Conservation (phyloP, 805 yeast genomes). For the Geotrichum ghanense region DNA sequence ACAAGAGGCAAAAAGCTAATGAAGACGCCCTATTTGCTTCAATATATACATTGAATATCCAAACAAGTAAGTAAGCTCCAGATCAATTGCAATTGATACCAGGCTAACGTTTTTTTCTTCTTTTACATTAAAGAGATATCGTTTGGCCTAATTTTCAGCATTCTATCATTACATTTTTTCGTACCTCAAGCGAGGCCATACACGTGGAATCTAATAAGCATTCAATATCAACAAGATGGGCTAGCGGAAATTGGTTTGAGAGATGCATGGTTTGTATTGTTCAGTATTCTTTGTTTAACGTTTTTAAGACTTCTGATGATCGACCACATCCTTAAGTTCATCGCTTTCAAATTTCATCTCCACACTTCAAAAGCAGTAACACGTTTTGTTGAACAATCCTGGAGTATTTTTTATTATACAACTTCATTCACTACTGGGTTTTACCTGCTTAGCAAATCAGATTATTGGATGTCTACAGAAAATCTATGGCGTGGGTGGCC, state of each 20-base stretch:
- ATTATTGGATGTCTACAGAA: slow-evolving; percentile 48
- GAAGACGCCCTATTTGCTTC: no score
- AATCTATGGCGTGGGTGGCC: slow-evolving; percentile 66
- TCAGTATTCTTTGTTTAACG: slow-evolving; percentile 44
- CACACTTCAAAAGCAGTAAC: slow-evolving; percentile 39
- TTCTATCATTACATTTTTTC: neutral
- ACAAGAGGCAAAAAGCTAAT: no score
- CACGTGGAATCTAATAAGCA: slow-evolving; percentile 29
- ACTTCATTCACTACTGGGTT: slow-evolving; percentile 46
- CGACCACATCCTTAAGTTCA: slow-evolving; percentile 45
- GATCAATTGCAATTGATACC: no score
- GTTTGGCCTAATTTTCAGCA: neutral
- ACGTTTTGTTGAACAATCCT: slow-evolving; percentile 80
- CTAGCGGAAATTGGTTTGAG: slow-evolving; percentile 14
- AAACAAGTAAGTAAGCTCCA: slow-evolving; percentile 1
- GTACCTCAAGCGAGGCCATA: slow-evolving; percentile 21
- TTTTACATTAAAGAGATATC: neutral
- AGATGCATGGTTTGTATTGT: slow-evolving; percentile 30
- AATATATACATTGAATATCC: neutral
- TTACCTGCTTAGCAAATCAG: slow-evolving; percentile 43
- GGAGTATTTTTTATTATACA: slow-evolving; percentile 56
- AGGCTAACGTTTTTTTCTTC: no score
- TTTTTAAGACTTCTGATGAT: slow-evolving; percentile 51
- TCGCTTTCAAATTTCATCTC: slow-evolving; percentile 37
- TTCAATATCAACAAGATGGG: slow-evolving; percentile 29